Evolutionary conservation across 495 filamentous ascomycete species (phyloP).

Genomic region (Hypoxylon lienhwacheense): DNA sequence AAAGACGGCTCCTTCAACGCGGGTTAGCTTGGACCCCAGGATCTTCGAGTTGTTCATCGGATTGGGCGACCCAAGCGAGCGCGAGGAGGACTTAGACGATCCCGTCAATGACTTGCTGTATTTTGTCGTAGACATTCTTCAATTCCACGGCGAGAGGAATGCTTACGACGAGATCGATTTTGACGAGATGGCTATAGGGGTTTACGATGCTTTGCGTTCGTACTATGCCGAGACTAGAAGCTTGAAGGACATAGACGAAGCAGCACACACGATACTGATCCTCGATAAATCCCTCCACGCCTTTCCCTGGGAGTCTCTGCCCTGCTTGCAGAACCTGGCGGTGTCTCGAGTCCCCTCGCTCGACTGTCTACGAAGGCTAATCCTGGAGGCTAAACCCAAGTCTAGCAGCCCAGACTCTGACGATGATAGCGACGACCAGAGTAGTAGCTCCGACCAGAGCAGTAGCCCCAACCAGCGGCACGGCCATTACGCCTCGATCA

Average conservation of each 20-base stretch:
- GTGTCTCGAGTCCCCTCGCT: slow-evolving; percentile 85
- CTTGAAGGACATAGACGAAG: slow-evolving; percentile 37
- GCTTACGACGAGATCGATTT: slow-evolving; percentile 98
- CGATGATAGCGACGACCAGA: slow-evolving; percentile 14
- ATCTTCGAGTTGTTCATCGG: slow-evolving; percentile 88
- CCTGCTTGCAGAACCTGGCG: slow-evolving; percentile 76
- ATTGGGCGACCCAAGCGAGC: slow-evolving; percentile 68
- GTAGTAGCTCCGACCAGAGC: neutral
- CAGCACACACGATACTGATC: slow-evolving; percentile 84
- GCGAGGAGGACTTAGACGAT: slow-evolving; percentile 76
- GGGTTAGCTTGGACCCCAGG: slow-evolving; percentile 68
- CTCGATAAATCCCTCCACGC: slow-evolving; percentile 86
- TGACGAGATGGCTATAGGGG: slow-evolving; percentile 83
- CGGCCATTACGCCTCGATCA: slow-evolving; percentile 58
- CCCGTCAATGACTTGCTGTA: slow-evolving; percentile 86
- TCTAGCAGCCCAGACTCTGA: neutral
- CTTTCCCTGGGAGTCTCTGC: slow-evolving; percentile 95
- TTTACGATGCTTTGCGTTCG: slow-evolving; percentile 72
- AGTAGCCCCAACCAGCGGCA: slow-evolving; percentile 22
- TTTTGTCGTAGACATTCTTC: slow-evolving; percentile 93
- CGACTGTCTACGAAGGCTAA: slow-evolving; percentile 65
- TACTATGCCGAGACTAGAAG: slow-evolving; percentile 66
- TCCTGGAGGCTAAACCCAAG: slow-evolving; percentile 41
- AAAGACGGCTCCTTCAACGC: slow-evolving; percentile 47
- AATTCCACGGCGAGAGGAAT: slow-evolving; percentile 94